phyloP scores from a whole-genome alignment of 1,284 basidiomycete genomes.

The Coniferiporia weirii region DNA sequence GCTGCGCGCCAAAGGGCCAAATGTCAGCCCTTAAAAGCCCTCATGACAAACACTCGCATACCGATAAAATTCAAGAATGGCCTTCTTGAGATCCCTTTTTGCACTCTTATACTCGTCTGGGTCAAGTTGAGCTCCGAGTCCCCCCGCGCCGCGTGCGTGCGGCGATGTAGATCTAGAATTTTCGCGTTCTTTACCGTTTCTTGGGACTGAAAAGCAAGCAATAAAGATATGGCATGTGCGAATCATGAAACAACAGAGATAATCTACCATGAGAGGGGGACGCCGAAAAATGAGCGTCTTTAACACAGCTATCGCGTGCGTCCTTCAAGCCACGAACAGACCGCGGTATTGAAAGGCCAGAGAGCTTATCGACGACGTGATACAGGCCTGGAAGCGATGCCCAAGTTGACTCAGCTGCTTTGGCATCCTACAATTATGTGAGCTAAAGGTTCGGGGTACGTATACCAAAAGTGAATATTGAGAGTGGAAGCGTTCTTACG shows the following conservation, averaged over 20 bases:
- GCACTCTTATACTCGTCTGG: slow-evolving; percentile 81
- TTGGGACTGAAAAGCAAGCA: too few relatives aligned
- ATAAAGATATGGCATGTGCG: too few relatives aligned
- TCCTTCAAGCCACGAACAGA: background rate
- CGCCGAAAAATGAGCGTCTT: background rate
- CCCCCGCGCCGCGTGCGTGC: background rate
- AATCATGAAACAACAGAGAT: background rate
- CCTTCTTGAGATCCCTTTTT: slow-evolving; percentile 78
- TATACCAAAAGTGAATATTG: too few relatives aligned
- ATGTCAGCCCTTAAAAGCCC: background rate
- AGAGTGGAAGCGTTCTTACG: background rate
- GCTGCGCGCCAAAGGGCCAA: slow-evolving; percentile 29
- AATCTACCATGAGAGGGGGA: background rate
- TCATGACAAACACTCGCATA: slow-evolving; percentile 30
- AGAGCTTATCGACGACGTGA: slow-evolving; percentile 14
- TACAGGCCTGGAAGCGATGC: slow-evolving; percentile 17
- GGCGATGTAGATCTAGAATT: slow-evolving; percentile 11
- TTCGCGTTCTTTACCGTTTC: background rate
- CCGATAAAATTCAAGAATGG: slow-evolving; percentile 84
- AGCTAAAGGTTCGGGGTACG: too few relatives aligned
- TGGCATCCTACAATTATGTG: slow-evolving; percentile 13
- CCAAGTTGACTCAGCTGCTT: slow-evolving; percentile 14
- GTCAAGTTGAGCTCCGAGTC: slow-evolving; percentile 30
- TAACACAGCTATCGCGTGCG: background rate
- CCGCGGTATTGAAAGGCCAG: background rate